phyloP scores from a whole-genome alignment of 108 stramenopile genomes.

The Pseudonitzschia delicatissima region DNA sequence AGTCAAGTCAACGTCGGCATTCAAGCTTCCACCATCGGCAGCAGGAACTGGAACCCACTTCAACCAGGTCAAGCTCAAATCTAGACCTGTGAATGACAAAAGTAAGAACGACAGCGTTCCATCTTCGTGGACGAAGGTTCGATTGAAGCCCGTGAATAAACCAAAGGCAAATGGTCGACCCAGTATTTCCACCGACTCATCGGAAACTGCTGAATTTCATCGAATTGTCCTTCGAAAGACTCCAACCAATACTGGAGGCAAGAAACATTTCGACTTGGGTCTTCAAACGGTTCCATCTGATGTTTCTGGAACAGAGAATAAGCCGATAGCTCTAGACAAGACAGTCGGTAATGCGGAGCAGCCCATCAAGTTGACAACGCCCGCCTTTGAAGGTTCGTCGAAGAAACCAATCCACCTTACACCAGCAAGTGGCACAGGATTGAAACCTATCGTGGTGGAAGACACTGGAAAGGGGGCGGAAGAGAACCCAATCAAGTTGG shows the following conservation, averaged over 20 bases:
- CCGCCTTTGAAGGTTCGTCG: constrained; percentile 5
- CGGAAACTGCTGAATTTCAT: constrained; percentile 18
- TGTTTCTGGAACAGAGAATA: constrained; percentile 7
- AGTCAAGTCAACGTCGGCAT: constrained; percentile 4
- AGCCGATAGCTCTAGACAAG: neutral
- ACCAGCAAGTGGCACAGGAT: neutral
- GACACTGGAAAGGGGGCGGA: constrained; percentile 13
- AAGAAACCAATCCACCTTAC: neutral
- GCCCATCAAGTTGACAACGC: constrained; percentile 12
- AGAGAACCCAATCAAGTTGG: constrained; percentile 28
- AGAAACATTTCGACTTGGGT: neutral
- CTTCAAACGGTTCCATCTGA: neutral
- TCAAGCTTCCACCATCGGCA: constrained; percentile 10
- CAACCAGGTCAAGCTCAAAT: constrained; percentile 24
- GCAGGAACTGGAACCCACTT: neutral
- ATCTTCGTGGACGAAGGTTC: constrained; percentile 39
- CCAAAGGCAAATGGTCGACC: neutral
- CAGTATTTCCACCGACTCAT: neutral
- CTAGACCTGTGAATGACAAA: constrained; percentile 19
- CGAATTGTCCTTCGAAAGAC: constrained; percentile 14
- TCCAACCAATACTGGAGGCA: constrained; percentile 6
- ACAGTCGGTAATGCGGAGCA: neutral
- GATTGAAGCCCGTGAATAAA: constrained; percentile 20
- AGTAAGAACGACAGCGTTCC: constrained; percentile 22
- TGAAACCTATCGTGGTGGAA: neutral